Percentiles rank a stretch among this genome's conserved stretches.
phyloP scores from a whole-genome alignment of 2,329 filamentous ascomycete species.

The Ophiostoma sp. region DNA sequence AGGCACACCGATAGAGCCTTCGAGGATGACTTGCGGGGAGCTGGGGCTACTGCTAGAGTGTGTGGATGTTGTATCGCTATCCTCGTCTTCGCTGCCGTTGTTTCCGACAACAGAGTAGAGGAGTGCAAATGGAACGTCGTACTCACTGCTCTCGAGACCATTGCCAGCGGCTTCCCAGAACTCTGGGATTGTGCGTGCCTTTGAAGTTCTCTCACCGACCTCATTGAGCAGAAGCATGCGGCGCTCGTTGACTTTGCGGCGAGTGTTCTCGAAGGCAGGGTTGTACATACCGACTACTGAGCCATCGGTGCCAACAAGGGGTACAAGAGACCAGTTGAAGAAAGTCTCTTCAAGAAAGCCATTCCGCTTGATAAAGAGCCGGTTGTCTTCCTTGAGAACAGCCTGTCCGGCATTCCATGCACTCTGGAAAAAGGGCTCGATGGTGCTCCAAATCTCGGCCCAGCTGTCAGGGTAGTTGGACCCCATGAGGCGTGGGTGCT shows the following conservation, averaged over 20 bases:
- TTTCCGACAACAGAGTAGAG: conserved; percentile 60
- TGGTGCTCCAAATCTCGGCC: conserved; percentile 68
- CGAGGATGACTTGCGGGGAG: conserved; percentile 61
- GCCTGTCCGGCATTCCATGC: conserved; percentile 68
- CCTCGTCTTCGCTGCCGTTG: conserved; percentile 47
- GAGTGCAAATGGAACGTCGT: conserved; percentile 69
- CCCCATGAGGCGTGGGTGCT: conserved; percentile 73
- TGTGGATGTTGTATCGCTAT: conserved; percentile 67
- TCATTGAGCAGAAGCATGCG: conserved; percentile 74
- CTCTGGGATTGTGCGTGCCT: conserved; percentile 63
- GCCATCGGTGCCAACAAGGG: conserved; percentile 68
- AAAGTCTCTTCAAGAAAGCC: conserved; percentile 72
- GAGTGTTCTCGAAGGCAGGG: conserved; percentile 74
- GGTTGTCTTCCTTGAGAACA: conserved; percentile 79
- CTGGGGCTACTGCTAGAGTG: conserved; percentile 59
- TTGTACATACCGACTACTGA: conserved; percentile 73
- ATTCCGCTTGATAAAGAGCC: conserved; percentile 64
- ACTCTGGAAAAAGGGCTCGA: conserved; percentile 62
- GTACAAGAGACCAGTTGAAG: conserved; percentile 78
- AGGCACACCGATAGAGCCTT: conserved; percentile 66
- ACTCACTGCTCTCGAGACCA: conserved; percentile 67
- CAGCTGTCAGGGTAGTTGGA: conserved; percentile 63
- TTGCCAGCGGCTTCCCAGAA: conserved; percentile 69
- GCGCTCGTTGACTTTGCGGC: conserved; percentile 70
- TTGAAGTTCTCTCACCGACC: conserved; percentile 68